Percentiles rank a stretch among this genome's conserved stretches.
Conservation (phyloP, 805 yeast species). For the Priceomyces melissophilus region DNA sequence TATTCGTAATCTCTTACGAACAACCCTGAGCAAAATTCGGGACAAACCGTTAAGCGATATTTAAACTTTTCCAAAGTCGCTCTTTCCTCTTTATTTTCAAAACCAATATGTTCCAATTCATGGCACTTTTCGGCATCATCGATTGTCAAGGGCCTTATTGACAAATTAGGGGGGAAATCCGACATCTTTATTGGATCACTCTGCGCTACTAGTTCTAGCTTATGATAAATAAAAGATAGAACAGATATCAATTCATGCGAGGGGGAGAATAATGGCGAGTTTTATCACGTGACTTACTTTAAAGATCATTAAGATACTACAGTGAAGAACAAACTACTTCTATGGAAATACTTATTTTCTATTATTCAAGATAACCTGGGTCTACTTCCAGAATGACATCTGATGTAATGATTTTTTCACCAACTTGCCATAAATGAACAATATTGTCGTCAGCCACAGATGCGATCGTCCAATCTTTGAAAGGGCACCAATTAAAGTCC, state of each 20-base stretch:
- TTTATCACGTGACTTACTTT: neutral
- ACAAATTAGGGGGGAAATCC: slow-evolving; percentile 45
- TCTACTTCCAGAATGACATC: slow-evolving; percentile 13
- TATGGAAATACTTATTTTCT: too few relatives aligned
- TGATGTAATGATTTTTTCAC: slow-evolving; percentile 23
- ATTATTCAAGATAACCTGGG: slow-evolving; percentile 24
- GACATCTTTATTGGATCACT: slow-evolving; percentile 23
- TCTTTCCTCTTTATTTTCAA: slow-evolving; percentile 62
- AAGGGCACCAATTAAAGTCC: slow-evolving; percentile 69
- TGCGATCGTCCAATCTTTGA: slow-evolving; percentile 73
- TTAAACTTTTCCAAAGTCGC: slow-evolving; percentile 56
- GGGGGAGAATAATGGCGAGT: neutral
- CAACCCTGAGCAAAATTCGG: slow-evolving; percentile 87
- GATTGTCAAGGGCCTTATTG: slow-evolving; percentile 73
- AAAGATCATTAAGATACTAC: neutral
- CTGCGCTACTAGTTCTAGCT: neutral
- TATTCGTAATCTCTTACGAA: slow-evolving; percentile 67
- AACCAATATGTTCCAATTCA: slow-evolving; percentile 63
- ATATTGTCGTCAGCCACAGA: slow-evolving; percentile 61
- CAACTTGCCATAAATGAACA: slow-evolving; percentile 57
- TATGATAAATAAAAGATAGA: neutral
- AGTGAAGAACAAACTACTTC: neutral
- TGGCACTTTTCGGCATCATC: slow-evolving; percentile 64
- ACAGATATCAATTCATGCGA: too few relatives aligned
- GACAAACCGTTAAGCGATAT: slow-evolving; percentile 77